Evolutionary conservation across 345 rosid genomes (phyloP), one percentile per base, ranked within the genome.

Genomic region (Punica granatum): DNA sequence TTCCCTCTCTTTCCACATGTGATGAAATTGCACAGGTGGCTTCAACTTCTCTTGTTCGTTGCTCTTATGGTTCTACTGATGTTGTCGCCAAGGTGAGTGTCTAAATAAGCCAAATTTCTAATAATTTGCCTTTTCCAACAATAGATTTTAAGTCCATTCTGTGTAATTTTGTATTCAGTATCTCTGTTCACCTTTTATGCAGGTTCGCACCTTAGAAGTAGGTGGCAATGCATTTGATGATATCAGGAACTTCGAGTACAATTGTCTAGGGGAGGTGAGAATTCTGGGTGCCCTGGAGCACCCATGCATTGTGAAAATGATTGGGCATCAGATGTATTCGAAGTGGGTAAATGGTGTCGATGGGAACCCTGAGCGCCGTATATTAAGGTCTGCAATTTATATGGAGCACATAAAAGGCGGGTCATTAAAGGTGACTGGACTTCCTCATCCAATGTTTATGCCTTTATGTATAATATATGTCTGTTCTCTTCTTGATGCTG

Each of bases 321-420:
- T 83, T 30, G 99, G 98, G 66, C 99, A 94, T 79, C 84, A 86
- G 79, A 77, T 94, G 71, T 82, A 89, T 71, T 85, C 95, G 28
- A 77, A 83, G 71, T 87, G 97, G 98, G 49, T 81, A 36, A 73
- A 76, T 74, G 72, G 85, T 1, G 90, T 56, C 11, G 92, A 84
- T 70, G 95, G 89, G 73, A 79, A 79, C 33, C 69, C 81, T 28
- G 78, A 81, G 39, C 75, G 67, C 35, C 96, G 83, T 18, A 63
- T 83, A 28, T 77, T 90, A 73, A 81, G 75, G 73, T 86, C 98
- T 73, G 84, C 85, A n/a, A 84, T 94, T 76, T 78, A 88, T 44
- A 84, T 91, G 93, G 98, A 94, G 81, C 73, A 84, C 67, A 79
- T 91, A 48, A 78, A 79, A 72, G 98, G 98, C 60, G 99, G 97